phyloP scores from a whole-genome alignment of 352 stramenopile genomes.

The Phytophthora pisi region DNA sequence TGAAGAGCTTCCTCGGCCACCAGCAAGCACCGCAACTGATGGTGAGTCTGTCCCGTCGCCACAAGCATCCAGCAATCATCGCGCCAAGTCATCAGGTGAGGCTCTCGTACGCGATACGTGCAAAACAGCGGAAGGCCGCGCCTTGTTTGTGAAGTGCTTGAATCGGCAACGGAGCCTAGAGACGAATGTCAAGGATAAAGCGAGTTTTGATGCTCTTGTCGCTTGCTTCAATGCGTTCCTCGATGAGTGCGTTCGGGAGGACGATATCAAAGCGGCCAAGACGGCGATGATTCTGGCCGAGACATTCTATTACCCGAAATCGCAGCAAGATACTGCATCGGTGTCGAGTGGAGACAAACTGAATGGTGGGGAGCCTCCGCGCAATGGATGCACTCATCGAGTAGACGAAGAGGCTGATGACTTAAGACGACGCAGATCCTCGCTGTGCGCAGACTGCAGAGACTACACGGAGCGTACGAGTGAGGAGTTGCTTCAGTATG shows the following conservation, averaged over 20 bases:
- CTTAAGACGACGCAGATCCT: constrained; percentile 19
- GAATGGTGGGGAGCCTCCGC: background rate
- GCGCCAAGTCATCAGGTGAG: constrained; percentile 21
- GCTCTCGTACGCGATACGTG: constrained; percentile 35
- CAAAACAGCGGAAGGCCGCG: constrained; percentile 53
- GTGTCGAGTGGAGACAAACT: constrained; percentile 2
- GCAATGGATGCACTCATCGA: constrained; percentile 15
- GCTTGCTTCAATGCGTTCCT: constrained; percentile 78
- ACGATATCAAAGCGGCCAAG: constrained; percentile 86
- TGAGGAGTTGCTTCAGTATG: constrained; percentile 42
- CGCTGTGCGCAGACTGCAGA: constrained; percentile 28
- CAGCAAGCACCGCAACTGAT: constrained; percentile 4
- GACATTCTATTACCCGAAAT: constrained; percentile 71
- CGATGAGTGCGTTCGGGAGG: constrained; percentile 72
- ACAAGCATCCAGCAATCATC: constrained; percentile 3
- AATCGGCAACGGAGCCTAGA: constrained; percentile 84
- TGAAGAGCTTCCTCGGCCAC: constrained; percentile 11
- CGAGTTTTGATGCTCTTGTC: constrained; percentile 67
- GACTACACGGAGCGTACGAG: constrained; percentile 37
- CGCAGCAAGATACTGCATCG: constrained; percentile 3
- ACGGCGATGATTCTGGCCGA: constrained; percentile 89
- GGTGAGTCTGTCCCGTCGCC: constrained; percentile 11
- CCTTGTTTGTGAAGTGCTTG: constrained; percentile 81
- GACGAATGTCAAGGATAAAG: constrained; percentile 67
- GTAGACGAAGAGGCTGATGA: constrained; percentile 14